Base-by-base conservation (phyloP, 2,329 filamentous ascomycete genomes). In the Mycocentrospora acerina region DNA sequence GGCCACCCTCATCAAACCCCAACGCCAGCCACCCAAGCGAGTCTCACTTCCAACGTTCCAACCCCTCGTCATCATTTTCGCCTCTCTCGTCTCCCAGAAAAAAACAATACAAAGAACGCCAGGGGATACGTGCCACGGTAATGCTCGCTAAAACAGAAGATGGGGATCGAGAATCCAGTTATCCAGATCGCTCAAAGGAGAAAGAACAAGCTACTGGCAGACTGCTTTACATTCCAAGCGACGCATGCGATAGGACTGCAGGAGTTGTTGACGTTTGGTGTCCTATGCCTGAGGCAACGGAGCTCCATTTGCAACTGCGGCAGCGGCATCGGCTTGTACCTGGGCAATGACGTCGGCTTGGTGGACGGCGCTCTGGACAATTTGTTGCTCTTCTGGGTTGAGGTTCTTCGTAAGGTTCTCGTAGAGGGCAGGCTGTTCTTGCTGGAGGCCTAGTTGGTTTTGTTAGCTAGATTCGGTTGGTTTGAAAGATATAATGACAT, bases 401-500 rank as follows among this genome's bases (percentile, higher is more conserved):
- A 97, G 79, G 45, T 88, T 86, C 53, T 85, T 82, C 15, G 88
- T 89, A 42, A 98, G 76, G 42, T 77, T 84, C 29, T 83, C 75
- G 66, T 97, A 98, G 53, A 95, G 85, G 53, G 90, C 86, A 12
- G 91, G 90, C 61, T 96, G 90, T 57, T 90, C 86, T 71, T 86
- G 83, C 79, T 96, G 89, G 63, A 97, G 80, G 68, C 81, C 90
- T 95, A 63, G 32, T 55, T 58, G 19, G 27, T 19, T 30, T 42
- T 70, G 65, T 64, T 45, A 64, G 42, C 12, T 17, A 6, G 12
- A 9, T 15, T 13, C 3, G 17, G 10, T 6, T 4, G 43, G 44
- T 32, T 37, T 16, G n/a, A 15, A 4, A 16, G 17, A 7, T 29
- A 22, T 8, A 16, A 24, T 29, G 16, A 81, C 88, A 69, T 82